Evolutionary conservation across 257 asterid genomes (phyloP).

Genomic region (Salvia splendens): DNA sequence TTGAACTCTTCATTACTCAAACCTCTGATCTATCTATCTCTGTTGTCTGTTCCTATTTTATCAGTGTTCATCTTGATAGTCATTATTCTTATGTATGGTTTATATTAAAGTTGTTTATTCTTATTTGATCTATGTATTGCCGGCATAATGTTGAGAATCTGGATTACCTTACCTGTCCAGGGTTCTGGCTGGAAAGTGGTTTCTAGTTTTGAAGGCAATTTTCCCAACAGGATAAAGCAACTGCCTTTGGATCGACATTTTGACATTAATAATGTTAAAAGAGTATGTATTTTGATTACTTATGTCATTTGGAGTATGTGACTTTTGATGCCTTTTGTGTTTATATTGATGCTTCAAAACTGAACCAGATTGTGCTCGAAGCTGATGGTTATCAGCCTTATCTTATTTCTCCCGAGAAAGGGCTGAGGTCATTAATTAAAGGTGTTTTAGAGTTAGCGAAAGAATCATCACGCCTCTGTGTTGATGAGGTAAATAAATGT

Average conservation of each 20-base stretch:
- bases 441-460: slow-evolving; percentile 86
- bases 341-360: slow-evolving; percentile 32
- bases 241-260: slow-evolving; percentile 94
- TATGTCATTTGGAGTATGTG: neutral
- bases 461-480: slow-evolving; percentile 98
- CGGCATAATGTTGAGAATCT: slow-evolving; percentile 31
- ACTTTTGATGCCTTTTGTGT: slow-evolving; percentile 13
- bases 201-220: slow-evolving; percentile 95
- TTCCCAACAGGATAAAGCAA: slow-evolving; percentile 91
- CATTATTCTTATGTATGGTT: slow-evolving; percentile 17
- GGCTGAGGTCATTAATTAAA: slow-evolving; percentile 87
- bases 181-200: slow-evolving; percentile 99
- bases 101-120: neutral
- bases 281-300: slow-evolving; percentile 47
- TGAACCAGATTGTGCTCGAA: slow-evolving; percentile 85
- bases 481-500: slow-evolving; percentile 76
- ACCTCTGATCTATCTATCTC: slow-evolving; percentile 7
- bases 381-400: slow-evolving; percentile 99
- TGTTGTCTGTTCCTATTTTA: slow-evolving; percentile 4
- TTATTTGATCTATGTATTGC: slow-evolving; percentile 18
- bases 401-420: slow-evolving; percentile 98
- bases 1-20: neutral
- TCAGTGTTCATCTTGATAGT: slow-evolving; percentile 7
- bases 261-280: slow-evolving; percentile 87
- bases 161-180: slow-evolving; percentile 42